Conservation (phyloP, 2,329 filamentous ascomycete genomes). For the Onygenales sp. region DNA sequence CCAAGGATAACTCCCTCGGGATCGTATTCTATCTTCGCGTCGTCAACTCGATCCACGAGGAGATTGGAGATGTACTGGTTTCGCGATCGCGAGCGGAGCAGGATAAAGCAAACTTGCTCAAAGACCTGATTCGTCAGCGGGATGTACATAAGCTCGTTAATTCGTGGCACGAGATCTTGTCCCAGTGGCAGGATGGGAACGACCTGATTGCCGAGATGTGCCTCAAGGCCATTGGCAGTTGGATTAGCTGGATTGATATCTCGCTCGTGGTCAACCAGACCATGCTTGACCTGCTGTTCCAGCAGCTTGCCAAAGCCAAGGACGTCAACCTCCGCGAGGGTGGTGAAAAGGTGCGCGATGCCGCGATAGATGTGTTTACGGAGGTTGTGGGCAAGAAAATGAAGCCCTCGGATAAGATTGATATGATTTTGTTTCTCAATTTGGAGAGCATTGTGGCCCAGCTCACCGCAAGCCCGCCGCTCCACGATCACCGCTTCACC, state of each 20-base stretch:
- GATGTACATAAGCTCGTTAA: constrained; percentile 81
- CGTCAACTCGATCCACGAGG: constrained; percentile 83
- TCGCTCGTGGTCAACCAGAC: constrained; percentile 81
- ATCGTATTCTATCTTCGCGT: constrained; percentile 84
- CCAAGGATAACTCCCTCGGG: constrained; percentile 61
- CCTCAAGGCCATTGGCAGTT: constrained; percentile 84
- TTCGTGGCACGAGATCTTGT: constrained; percentile 86
- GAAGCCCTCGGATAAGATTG: constrained; percentile 84
- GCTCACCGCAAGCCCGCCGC: constrained; percentile 70
- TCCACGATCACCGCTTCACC: constrained; percentile 70
- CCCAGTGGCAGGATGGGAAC: constrained; percentile 62
- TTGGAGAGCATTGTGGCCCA: constrained; percentile 76
- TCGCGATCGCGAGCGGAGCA: constrained; percentile 67
- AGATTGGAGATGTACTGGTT: constrained; percentile 89
- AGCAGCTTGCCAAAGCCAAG: constrained; percentile 69
- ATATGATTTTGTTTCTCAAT: constrained; percentile 86
- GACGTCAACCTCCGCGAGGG: constrained; percentile 53
- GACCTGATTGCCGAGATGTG: constrained; percentile 75
- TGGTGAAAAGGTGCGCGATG: constrained; percentile 76
- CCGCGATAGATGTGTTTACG: constrained; percentile 87
- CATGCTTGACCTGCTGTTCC: constrained; percentile 76
- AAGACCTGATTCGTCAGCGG: constrained; percentile 76
- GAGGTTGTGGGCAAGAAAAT: constrained; percentile 98
- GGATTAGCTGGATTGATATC: constrained; percentile 99
- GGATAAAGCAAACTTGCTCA: constrained; percentile 79